Evolutionary conservation across 768 basidiomycete species (phyloP).

Genomic region (Lactarius quietus): DNA sequence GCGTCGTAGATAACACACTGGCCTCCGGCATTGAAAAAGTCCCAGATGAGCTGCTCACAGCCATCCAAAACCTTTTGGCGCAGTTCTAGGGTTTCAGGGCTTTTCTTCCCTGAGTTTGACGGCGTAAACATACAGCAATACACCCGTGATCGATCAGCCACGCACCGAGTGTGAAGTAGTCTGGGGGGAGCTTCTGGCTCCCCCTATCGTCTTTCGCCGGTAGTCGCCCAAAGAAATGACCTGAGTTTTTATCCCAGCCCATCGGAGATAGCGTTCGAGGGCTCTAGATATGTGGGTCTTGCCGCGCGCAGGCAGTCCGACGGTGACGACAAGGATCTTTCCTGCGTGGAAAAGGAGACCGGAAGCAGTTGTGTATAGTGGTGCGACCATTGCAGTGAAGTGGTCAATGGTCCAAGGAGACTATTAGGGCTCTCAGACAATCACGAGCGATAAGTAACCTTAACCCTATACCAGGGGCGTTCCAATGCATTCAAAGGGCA

Average conservation of each 20-base stretch:
- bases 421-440: too few species aligned
- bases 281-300: constrained; percentile 97
- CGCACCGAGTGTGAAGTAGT: constrained; percentile 86
- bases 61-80: constrained; percentile 70
- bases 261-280: constrained; percentile 94
- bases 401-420: too few species aligned
- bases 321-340: constrained; percentile 89
- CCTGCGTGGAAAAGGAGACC: constrained; percentile 89
- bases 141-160: constrained; percentile 20
- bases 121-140: constrained; percentile 9
- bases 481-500: background rate
- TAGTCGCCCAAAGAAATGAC: constrained; percentile 97
- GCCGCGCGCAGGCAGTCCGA: constrained; percentile 90
- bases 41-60: constrained; percentile 87
- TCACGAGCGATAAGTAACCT: background rate
- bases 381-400: constrained; percentile 70
- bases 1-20: constrained; percentile 99
- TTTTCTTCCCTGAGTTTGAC: constrained; percentile 58
- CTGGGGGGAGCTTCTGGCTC: constrained; percentile 84
- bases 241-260: constrained; percentile 96
- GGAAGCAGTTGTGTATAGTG: constrained; percentile 88
- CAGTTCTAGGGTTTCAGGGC: constrained; percentile 72
- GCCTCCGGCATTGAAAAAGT: constrained; percentile 82
- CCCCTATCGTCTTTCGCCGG: constrained; percentile 83
- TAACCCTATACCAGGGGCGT: constrained; percentile 20